Base-by-base conservation (phyloP, 2,329 filamentous ascomycete species). In the Macrophomina phaseolina region DNA sequence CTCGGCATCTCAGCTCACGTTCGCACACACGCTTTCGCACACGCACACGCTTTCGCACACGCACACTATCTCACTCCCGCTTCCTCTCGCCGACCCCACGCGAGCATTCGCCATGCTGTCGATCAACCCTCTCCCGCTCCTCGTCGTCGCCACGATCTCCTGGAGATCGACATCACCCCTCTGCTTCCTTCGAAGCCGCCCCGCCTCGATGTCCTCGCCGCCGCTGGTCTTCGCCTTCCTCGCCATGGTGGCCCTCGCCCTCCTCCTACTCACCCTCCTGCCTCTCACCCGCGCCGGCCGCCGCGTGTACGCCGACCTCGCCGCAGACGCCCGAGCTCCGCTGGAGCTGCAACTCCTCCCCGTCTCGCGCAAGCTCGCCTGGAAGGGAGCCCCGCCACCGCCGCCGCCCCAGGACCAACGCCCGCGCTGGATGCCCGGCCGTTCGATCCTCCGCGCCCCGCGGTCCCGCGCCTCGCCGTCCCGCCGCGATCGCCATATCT, bases 341-440 rank as follows among this genome's bases (percentile, higher is more conserved):
- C 16, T 53, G 49, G 42, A 48, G 45, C 52, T 65, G 34, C 16
- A 32, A 30, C 63, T 34, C 8, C 40, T 48, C 30, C 40, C 32
- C 30, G 40, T 65, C 42, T 32, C 38, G 28, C 52, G 42, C 16
- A 9, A 49, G 12, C n/a, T 12, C 32, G 42, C 40, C 28, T 28
- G 30, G 16, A 52, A 40, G 61, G 32, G 18, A 4, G 48, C 18
- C 3, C 18, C 34, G 12, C 61, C 49, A 23, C 49, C 38, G n/a
- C 14, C 6, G 11, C 11, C 14, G 34, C 46, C 32, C 8, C 23
- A 23, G 23, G 23, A 23, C 23, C 23, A 23, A 23, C 40, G 42
- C 32, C 36, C 36, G 18, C 53, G 34, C 5, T 63, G 60, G 60
- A 63, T 51, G 46, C 60, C 60, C 32, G 60, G 60, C 42, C 45